A percentile compares a stretch with the other conserved stretches of the same genome.
Conservation (phyloP, 768 basidiomycete genomes). For the Phylloporus rhodoxanthus region DNA sequence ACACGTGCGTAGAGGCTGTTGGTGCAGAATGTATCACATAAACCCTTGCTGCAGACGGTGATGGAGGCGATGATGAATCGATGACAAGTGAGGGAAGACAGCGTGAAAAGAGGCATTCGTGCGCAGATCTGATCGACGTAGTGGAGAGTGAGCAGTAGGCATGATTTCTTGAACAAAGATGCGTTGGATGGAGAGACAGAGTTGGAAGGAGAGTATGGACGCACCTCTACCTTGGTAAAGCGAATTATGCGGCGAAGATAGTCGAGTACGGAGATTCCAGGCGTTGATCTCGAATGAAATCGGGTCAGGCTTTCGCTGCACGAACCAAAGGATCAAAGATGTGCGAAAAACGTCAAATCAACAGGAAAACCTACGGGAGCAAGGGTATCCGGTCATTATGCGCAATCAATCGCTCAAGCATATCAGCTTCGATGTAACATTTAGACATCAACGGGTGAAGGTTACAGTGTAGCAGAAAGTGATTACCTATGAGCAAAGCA, state of each 20-base stretch:
- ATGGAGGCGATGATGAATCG: conserved; percentile 95
- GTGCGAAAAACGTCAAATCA: conserved; percentile 6
- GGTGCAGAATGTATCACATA: conserved; percentile 93
- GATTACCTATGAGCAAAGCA: conserved; percentile 80
- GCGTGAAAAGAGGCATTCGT: conserved; percentile 80
- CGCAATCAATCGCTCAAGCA: conserved; percentile 89
- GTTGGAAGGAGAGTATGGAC: conserved; percentile 16
- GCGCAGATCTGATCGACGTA: conserved; percentile 94
- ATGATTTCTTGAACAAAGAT: conserved; percentile 51
- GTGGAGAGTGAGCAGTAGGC: conserved; percentile 75
- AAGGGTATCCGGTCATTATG: conserved; percentile 97
- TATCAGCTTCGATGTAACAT: conserved; percentile 61
- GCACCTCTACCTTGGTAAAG: conserved; percentile 93
- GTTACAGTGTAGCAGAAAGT: conserved; percentile 23
- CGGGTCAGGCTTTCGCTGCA: conserved; percentile 83
- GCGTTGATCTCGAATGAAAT: conserved; percentile 92
- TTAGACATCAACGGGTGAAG: conserved; percentile 12
- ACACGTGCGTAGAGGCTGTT: conserved; percentile 95
- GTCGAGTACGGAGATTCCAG: conserved; percentile 82
- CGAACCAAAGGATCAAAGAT: conserved; percentile 19
- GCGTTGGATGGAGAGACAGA: conserved; percentile 5
- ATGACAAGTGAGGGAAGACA: conserved; percentile 95
- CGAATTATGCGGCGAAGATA: conserved; percentile 91
- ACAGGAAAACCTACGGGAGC: conserved; percentile 54
- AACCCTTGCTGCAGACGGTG: conserved; percentile 87